A percentile compares a stretch with the other conserved stretches of the same genome.
Conservation (phyloP, 345 rosid species). For the Melaleuca quinquenervia region DNA sequence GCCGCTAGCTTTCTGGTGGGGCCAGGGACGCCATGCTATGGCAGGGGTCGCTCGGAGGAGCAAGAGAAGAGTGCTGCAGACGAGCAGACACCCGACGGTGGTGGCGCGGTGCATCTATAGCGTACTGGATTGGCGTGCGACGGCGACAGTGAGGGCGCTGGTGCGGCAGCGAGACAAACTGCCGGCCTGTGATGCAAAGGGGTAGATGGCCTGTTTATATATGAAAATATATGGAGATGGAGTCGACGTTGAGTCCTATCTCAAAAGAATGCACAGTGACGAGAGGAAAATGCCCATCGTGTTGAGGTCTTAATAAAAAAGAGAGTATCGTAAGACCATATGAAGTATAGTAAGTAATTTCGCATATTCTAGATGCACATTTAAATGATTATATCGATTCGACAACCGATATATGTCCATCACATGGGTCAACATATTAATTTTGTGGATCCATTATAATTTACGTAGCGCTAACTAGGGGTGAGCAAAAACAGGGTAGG, state of each 20-base stretch:
- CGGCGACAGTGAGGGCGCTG: not conserved
- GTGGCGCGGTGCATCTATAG: not conserved
- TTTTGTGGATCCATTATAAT: not conserved
- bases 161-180: not conserved
- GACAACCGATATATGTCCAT: not conserved
- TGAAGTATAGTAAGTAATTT: not conserved
- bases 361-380: not conserved
- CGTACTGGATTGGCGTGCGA: conserved; percentile 16
- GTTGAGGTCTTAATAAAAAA: not conserved
- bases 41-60: conserved; percentile 14
- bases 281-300: not conserved
- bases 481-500: no score
- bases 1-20: conserved; percentile 28
- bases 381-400: not conserved
- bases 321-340: not conserved
- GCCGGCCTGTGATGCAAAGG: not conserved
- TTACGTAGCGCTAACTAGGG: no score
- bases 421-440: no score
- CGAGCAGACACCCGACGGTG: conserved; percentile 29
- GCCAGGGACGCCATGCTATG: conserved; percentile 77
- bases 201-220: not conserved
- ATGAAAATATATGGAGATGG: not conserved
- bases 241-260: not conserved
- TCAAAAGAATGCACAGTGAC: not conserved
- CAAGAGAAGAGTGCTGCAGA: conserved; percentile 17